phyloP scores from a whole-genome alignment of 1,139 yeast species.

The Pichia sp. region DNA sequence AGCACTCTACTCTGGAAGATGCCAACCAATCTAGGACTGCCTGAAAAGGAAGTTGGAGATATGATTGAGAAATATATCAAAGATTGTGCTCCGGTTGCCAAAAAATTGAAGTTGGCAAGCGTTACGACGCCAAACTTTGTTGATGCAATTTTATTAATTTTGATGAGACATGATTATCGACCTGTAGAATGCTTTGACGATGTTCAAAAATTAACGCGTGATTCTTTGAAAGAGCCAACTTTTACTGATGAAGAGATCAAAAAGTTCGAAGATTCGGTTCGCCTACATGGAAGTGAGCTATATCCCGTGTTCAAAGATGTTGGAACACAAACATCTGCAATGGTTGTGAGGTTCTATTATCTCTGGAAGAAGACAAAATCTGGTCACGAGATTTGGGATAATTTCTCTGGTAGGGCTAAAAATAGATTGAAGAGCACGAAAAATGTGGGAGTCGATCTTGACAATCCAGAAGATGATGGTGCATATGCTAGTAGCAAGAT shows the following conservation, averaged over 20 bases:
- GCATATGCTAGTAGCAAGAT: conserved; percentile 56
- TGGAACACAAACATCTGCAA: conserved; percentile 62
- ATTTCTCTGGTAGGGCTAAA: conserved; percentile 65
- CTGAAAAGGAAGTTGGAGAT: conserved; percentile 29
- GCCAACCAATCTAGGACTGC: conserved; percentile 21
- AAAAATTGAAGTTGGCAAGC: conserved; percentile 44
- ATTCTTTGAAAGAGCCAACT: conserved; percentile 68
- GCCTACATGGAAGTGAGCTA: conserved; percentile 71
- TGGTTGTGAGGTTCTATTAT: conserved; percentile 81
- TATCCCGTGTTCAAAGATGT: conserved; percentile 69
- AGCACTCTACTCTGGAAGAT: conserved; percentile 66
- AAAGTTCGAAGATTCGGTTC: conserved; percentile 73
- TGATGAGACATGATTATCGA: conserved; percentile 52
- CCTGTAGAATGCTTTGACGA: conserved; percentile 40
- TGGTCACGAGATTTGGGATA: conserved; percentile 81
- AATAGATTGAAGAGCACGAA: conserved; percentile 45
- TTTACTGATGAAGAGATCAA: conserved; percentile 58
- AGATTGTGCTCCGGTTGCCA: conserved; percentile 55
- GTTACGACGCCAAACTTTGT: conserved; percentile 64
- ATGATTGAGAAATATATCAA: conserved; percentile 52
- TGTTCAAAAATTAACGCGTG: conserved; percentile 47
- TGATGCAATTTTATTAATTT: conserved; percentile 60
- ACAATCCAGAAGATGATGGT: conserved; percentile 69
- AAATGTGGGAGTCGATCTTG: conserved; percentile 33
- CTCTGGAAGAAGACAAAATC: conserved; percentile 83